Base-by-base conservation (phyloP, 495 filamentous ascomycete genomes). In the Xylaria castorea region DNA sequence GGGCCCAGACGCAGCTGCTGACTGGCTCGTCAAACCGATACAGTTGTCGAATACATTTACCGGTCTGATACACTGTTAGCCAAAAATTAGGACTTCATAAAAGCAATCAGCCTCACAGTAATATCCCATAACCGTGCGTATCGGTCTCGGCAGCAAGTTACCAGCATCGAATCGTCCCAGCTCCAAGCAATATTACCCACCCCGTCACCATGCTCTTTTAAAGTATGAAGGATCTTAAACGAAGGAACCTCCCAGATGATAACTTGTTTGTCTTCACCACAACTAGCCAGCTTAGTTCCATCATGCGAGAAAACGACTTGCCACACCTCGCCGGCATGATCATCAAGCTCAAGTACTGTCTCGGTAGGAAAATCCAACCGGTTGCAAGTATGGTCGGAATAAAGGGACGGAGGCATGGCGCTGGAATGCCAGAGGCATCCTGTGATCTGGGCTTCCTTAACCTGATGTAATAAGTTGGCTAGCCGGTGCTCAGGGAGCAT, bases 401-500 rank as follows among this genome's bases (percentile, higher is more conserved):
- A 98, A 65, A 99, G 86, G 1, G 95, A 97, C 0, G 94, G 94
- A 3, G 93, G 84, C 1, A 84, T 79, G n/a, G 89, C 85, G 5
- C 90, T 92, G 71, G 95, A 97, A 83, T 99, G 96, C 82, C 93
- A 99, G 57, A 94, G 82, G 76, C 96, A 99, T 50, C 89, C 86
- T 62, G 89, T 87, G 57, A 98, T 92, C 81, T 97, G 95, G 67
- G 85, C 88, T 62, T 89, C 84, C 77, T 98, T 97, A 36, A 97
- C 89, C 69, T 95, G 89, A 62, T 93, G 86, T 63, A 99, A 82
- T n/a, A 99, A 81, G 34, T 89, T 84, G 9, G 93, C 94, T n/a
- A 99, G 85, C 16, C 96, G 92, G 80, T 97, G 93, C 75, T 97
- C 93, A 6, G 96, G 97, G 63, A 99, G 93, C 97, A 99, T 98